Evolutionary conservation across 257 asterid genomes (phyloP).

Genomic region (Solanum lignicaule): DNA sequence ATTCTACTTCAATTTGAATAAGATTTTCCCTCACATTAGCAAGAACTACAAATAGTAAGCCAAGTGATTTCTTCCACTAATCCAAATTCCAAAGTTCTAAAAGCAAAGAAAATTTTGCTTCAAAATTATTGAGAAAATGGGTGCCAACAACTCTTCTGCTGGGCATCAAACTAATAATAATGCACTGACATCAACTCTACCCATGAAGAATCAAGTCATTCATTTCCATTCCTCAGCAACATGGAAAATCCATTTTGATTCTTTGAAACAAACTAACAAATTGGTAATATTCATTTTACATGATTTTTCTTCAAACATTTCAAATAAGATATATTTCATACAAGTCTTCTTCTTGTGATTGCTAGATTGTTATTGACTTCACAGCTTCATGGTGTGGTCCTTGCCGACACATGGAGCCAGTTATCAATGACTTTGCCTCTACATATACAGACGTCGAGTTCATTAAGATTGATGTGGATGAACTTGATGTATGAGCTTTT

Average conservation of each 20-base stretch:
- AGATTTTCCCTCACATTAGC: neutral
- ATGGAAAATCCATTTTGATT: constrained; percentile 10
- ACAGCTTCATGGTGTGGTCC: constrained; percentile 36
- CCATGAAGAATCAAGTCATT: constrained; percentile 1
- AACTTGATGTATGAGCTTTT: neutral
- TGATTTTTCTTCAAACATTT: neutral
- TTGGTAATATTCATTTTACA: constrained; percentile 7
- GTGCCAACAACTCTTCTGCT: constrained; percentile 2
- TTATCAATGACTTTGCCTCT: constrained; percentile 15
- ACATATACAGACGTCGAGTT: constrained; percentile 18
- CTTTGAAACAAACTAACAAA: constrained; percentile 24
- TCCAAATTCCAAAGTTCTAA: neutral
- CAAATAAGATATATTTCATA: neutral
- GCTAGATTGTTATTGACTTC: constrained; percentile 24
- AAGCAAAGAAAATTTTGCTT: neutral
- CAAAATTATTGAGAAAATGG: neutral
- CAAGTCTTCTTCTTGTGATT: neutral
- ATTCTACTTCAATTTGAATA: neutral
- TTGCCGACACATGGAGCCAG: constrained; percentile 20
- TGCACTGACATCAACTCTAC: neutral
- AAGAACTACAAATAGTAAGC: neutral
- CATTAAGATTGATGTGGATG: constrained; percentile 32
- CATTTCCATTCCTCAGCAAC: neutral
- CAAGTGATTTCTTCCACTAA: neutral
- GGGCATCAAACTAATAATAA: neutral